Percentiles rank a stretch among this genome's conserved stretches.
These are phyloP conservation scores for Mycena maculata DNA, from an alignment of 768 basidiomycete genomes.

Conservation along the genomic window DNA sequence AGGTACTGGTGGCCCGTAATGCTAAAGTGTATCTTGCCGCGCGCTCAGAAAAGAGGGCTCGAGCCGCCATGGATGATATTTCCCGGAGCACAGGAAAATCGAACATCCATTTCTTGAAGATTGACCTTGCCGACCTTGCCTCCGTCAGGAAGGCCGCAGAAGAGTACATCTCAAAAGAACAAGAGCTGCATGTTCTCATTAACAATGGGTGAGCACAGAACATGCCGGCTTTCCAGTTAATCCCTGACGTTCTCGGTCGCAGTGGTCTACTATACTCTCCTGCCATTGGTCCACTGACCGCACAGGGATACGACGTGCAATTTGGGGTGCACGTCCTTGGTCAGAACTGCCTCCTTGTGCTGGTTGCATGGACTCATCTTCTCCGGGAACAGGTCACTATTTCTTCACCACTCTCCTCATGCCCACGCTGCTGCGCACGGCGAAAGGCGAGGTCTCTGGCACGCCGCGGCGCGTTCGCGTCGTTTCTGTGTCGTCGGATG, in stretches of 20 bases:
- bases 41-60: constrained; percentile 47
- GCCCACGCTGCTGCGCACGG: constrained; percentile 44
- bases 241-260: not conserved
- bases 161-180: constrained; percentile 45
- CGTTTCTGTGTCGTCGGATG: constrained; percentile 38
- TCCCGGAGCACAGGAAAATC: constrained; percentile 54
- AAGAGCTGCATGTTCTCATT: constrained; percentile 46
- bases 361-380: constrained; percentile 1
- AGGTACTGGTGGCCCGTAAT: constrained; percentile 55
- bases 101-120: constrained; percentile 47
- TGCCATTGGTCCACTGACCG: constrained; percentile 41
- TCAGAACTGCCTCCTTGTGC: constrained; percentile 3
- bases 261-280: constrained; percentile 49
- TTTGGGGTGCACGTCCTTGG: constrained; percentile 50
- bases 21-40: constrained; percentile 62
- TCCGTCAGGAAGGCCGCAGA: constrained; percentile 46
- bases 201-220: constrained; percentile 45
- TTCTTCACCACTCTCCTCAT: constrained; percentile 47
- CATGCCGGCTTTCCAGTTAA: not conserved
- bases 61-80: constrained; percentile 53
- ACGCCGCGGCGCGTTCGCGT: constrained; percentile 44
- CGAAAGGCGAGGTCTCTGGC: constrained; percentile 39
- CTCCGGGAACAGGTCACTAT: constrained; percentile 42
- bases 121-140: constrained; percentile 51
- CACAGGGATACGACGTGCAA: constrained; percentile 48